A percentile compares a stretch with the other conserved stretches of the same genome.
Evolutionary conservation across 768 basidiomycete species (phyloP).

Genomic region (Dentipellis sp.): DNA sequence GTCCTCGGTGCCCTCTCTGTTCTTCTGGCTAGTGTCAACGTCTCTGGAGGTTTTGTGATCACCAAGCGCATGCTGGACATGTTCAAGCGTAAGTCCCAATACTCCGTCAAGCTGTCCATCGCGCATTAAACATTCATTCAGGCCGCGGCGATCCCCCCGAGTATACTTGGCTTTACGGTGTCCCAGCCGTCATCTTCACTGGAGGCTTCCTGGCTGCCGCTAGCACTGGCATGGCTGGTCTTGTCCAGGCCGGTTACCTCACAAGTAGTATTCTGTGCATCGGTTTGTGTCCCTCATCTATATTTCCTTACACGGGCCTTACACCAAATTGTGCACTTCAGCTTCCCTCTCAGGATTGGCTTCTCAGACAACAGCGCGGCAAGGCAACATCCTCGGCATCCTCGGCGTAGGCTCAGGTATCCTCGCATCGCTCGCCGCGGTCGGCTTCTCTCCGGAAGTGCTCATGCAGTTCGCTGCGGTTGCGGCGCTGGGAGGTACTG

Average conservation of each 20-base stretch:
- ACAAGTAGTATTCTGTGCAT: conserved; percentile 84
- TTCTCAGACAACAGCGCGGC: conserved; percentile 74
- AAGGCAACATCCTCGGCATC: conserved; percentile 85
- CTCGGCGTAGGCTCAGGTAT: conserved; percentile 79
- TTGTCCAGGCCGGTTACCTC: conserved; percentile 84
- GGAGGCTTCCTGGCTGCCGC: conserved; percentile 79
- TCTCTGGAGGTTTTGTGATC: conserved; percentile 82
- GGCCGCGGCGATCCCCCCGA: conserved; percentile 82
- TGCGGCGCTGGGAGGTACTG: conserved; percentile 59
- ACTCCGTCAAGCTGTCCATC: background rate
- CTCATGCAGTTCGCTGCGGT: conserved; percentile 74
- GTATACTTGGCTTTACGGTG: conserved; percentile 73
- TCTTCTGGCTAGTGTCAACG: conserved; percentile 82
- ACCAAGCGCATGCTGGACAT: conserved; percentile 91
- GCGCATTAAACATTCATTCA: conserved; percentile 18
- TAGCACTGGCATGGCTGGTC: conserved; percentile 75
- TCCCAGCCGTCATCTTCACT: conserved; percentile 75
- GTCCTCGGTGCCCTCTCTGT: conserved; percentile 73
- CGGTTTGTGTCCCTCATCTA: conserved; percentile 28
- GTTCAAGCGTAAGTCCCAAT: conserved; percentile 60
- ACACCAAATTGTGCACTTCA: conserved; percentile 16
- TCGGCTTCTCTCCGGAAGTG: conserved; percentile 70
- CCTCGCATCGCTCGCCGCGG: conserved; percentile 70
- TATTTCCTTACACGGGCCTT: background rate
- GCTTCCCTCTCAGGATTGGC: conserved; percentile 73